phyloP scores from a whole-genome alignment of 441 rosid species.

The Daphne laureola region DNA sequence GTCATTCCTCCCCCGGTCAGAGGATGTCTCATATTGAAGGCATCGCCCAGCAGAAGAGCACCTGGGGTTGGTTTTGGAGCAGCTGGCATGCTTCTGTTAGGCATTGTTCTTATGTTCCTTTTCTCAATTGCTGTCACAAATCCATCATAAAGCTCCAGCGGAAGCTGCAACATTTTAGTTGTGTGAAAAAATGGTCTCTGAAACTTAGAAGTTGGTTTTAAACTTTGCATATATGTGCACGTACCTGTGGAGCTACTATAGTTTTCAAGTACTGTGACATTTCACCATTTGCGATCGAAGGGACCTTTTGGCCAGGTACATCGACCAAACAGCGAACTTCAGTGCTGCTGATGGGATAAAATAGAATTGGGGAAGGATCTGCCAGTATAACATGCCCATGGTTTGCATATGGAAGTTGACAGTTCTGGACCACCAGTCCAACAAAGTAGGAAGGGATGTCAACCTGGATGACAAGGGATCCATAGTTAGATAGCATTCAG shows the following conservation, averaged over 20 bases:
- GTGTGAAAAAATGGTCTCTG: too few species aligned
- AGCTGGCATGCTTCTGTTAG: conserved; percentile 17
- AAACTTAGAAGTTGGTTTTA: not conserved
- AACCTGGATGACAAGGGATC: conserved; percentile 6
- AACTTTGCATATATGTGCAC: not conserved
- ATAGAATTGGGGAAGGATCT: conserved; percentile 11
- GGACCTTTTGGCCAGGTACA: conserved; percentile 13
- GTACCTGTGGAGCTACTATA: conserved; percentile 15
- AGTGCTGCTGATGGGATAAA: conserved; percentile 19
- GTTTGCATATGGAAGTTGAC: conserved; percentile 9
- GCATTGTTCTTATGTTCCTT: conserved; percentile 13
- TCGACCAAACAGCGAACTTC: conserved; percentile 19
- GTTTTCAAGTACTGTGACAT: conserved; percentile 18
- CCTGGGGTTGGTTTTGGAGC: conserved; percentile 14
- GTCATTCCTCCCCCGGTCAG: conserved; percentile 19
- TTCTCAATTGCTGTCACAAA: conserved; percentile 13
- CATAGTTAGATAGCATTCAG: too few species aligned
- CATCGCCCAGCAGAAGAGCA: conserved; percentile 12
- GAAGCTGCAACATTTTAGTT: conserved; percentile 9
- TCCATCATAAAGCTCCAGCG: conserved; percentile 5
- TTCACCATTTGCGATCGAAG: conserved; percentile 18
- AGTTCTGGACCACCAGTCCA: conserved; percentile 14
- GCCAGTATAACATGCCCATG: conserved; percentile 14
- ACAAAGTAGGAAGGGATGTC: conserved; percentile 15
- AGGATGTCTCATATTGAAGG: conserved; percentile 16